Base-by-base conservation (phyloP, 1,284 basidiomycete species). In the Fistulina hepatica region DNA sequence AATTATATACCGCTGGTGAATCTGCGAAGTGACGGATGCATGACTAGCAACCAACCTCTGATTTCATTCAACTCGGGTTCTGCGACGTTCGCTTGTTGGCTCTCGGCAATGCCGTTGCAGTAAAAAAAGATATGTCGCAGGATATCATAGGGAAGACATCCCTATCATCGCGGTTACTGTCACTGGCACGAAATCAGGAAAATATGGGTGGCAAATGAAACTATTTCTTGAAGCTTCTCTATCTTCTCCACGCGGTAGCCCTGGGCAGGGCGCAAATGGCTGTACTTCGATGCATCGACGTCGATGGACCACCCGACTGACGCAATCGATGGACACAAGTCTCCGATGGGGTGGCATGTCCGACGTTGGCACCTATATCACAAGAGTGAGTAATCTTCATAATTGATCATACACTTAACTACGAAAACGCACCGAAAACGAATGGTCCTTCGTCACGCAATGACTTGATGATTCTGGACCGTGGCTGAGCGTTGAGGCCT, bases 241-340 rank as follows among this genome's bases (percentile, higher is more conserved):
- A 76, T 73, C 21, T 70, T 62, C 47, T 76, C 75, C 12, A 53
- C 48, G 3, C 72, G 59, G 4, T 68, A 61, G 1, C 45, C 47
- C 47, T 76, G 74, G 1, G 61, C 19, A 59, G 16, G 54, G 52
- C 5, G 53, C 52, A 21, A 63, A 65, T 10, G 54, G 51, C 37
- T 58, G 66, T 21, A 52, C 32, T 9, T 59, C 52, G 9, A 57
- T 57, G 0, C 45, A 50, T 47, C 20, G 3, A 8, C 12, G 34
- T 65, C 64, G 22, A 50, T 39, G 2, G 61, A 64, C 4, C 51
- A 52, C 6, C 60, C 61, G 15, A 67, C 36, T 3, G 56, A 52
- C 1, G 60, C 53, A n/a, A 63, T 49, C 0, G 63, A 65, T 1
- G 64, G 63, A 16, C 56, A 52, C 6, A 46, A 37, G 13, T 50